phyloP scores from a whole-genome alignment of 2,329 filamentous ascomycete genomes.

The Ceratocystis colombiana region DNA sequence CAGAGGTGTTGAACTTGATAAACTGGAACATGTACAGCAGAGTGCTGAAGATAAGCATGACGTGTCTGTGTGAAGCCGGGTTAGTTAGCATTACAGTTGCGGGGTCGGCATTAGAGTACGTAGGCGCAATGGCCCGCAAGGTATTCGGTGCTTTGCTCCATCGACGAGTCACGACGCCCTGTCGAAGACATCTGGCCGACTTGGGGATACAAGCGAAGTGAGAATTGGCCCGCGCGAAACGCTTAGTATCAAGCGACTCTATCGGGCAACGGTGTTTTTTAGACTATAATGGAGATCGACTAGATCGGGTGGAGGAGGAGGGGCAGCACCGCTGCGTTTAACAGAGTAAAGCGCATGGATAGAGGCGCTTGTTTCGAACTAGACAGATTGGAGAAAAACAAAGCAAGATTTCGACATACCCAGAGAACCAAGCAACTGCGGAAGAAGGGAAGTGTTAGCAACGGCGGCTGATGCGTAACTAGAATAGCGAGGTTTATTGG shows the following conservation, averaged over 20 bases:
- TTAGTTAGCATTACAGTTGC: conserved; percentile 10
- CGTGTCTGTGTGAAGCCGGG: conserved; percentile 49
- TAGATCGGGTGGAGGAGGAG: conserved; percentile 15
- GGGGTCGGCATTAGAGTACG: not conserved
- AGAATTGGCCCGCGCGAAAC: not conserved
- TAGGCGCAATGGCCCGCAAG: not conserved
- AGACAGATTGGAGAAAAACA: not conserved
- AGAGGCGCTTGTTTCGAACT: not conserved
- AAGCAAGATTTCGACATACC: conserved; percentile 40
- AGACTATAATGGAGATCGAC: not conserved
- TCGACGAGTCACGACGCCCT: not conserved
- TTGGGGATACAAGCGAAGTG: not conserved
- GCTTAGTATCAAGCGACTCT: not conserved
- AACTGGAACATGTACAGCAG: conserved; percentile 77
- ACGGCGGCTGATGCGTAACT: conserved; percentile 23
- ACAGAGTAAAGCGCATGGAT: not conserved
- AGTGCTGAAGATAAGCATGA: conserved; percentile 73
- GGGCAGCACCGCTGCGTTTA: not conserved
- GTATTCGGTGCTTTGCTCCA: not conserved
- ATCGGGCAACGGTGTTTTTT: not conserved
- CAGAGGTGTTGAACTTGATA: conserved; percentile 78
- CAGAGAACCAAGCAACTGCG: conserved; percentile 66
- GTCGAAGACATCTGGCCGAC: not conserved
- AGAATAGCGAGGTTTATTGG: conserved; percentile 26
- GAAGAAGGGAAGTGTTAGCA: conserved; percentile 33